phyloP scores from a whole-genome alignment of 179 eudicot genomes.

The Carnegiea gigantea region DNA sequence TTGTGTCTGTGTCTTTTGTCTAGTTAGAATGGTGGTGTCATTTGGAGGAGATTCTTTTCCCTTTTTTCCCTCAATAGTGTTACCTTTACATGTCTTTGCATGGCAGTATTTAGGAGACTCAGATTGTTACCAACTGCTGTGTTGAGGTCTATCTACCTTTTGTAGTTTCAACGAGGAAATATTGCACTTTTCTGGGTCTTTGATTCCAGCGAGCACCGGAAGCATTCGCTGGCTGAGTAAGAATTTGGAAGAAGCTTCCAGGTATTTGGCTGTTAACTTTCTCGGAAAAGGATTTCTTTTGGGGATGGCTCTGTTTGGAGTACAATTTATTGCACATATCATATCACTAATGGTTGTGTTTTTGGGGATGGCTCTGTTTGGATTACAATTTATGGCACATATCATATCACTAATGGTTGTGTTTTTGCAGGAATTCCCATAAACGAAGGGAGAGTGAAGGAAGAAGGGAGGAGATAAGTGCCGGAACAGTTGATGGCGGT shows the following conservation, averaged over 20 bases:
- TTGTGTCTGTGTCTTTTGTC: neutral
- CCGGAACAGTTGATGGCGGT: constrained; percentile 30
- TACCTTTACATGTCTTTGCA: neutral
- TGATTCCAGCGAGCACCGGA: constrained; percentile 67
- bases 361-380: constrained; percentile 6
- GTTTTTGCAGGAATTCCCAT: constrained; percentile 34
- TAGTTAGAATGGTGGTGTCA: neutral
- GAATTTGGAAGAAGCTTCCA: constrained; percentile 44
- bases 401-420: neutral
- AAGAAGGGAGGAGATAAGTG: constrained; percentile 32
- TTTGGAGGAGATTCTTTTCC: neutral
- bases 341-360: neutral
- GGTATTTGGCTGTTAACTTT: constrained; percentile 38
- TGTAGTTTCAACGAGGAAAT: constrained; percentile 82
- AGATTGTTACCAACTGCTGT: neutral
- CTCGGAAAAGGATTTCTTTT: neutral
- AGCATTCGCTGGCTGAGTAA: constrained; percentile 56
- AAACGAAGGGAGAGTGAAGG: constrained; percentile 38
- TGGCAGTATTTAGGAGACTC: neutral
- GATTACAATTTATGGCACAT: neutral
- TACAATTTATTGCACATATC: neutral
- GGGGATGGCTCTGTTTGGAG: neutral
- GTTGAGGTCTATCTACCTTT: constrained; percentile 3
- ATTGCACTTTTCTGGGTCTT: constrained; percentile 75
- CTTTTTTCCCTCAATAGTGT: neutral